These are phyloP conservation scores for Hura crepitans DNA, from an alignment of 441 rosid species.

Conservation along the genomic window DNA sequence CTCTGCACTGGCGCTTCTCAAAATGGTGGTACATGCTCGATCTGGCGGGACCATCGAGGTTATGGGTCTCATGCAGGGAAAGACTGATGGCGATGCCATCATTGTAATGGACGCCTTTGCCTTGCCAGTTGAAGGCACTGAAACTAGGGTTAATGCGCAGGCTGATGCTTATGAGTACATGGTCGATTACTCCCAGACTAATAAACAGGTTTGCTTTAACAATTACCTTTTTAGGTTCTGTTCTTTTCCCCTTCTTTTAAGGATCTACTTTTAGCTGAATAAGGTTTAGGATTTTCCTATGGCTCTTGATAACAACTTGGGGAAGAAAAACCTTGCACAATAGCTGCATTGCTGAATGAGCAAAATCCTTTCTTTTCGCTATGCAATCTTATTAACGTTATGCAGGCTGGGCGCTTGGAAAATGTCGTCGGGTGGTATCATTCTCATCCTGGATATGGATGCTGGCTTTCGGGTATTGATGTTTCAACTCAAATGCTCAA, in stretches of 20 bases:
- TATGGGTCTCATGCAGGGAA: conserved; percentile 99
- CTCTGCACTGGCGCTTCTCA: conserved; percentile 92
- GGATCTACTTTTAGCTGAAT: neutral
- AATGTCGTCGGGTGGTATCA: conserved; percentile 99
- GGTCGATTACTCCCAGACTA: conserved; percentile 94
- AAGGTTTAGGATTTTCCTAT: neutral
- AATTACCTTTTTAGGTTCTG: no score
- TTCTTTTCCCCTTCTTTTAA: neutral
- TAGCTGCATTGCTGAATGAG: neutral
- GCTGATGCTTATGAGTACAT: conserved; percentile 97
- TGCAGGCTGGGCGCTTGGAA: conserved; percentile 90
- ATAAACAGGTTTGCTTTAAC: conserved; percentile 61
- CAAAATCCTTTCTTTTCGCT: neutral
- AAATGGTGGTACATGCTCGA: conserved; percentile 99
- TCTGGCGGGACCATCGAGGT: conserved; percentile 99
- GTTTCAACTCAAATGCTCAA: conserved; percentile 96
- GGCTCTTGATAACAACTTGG: neutral
- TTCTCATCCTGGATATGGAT: conserved; percentile 97
- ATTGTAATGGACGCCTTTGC: conserved; percentile 99
- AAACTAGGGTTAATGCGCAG: conserved; percentile 98
- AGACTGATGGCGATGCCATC: conserved; percentile 88
- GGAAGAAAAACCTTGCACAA: neutral
- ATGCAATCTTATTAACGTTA: neutral
- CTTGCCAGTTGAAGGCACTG: conserved; percentile 96
- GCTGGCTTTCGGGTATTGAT: conserved; percentile 99